These are phyloP conservation scores for Xylaria polymorpha DNA, from an alignment of 2,329 filamentous ascomycete species.

Conservation along the genomic window DNA sequence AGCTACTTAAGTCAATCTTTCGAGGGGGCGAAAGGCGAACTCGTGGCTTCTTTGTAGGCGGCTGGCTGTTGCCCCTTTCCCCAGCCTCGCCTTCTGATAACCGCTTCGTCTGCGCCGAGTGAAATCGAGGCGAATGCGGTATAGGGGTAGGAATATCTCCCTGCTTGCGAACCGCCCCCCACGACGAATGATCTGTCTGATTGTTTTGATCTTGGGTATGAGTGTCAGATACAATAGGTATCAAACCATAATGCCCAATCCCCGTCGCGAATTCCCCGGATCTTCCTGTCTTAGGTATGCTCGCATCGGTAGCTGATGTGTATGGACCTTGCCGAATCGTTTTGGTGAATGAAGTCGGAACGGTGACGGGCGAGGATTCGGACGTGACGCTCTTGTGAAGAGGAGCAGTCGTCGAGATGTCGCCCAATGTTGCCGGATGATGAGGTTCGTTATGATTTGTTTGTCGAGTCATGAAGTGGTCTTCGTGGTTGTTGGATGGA, in stretches of 20 bases:
- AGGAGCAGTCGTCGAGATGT: conserved; percentile 43
- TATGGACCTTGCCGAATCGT: conserved; percentile 42
- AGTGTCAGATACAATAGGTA: conserved; percentile 40
- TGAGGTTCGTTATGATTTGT: conserved; percentile 43
- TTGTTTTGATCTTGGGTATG: conserved; percentile 39
- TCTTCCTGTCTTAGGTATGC: conserved; percentile 40
- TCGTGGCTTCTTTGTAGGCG: conserved; percentile 59
- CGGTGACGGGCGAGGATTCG: conserved; percentile 38
- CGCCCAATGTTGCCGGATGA: conserved; percentile 42
- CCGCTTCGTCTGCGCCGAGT: conserved; percentile 41
- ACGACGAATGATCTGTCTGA: conserved; percentile 33
- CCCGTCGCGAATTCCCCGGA: conserved; percentile 46
- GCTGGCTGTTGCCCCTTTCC: conserved; percentile 40
- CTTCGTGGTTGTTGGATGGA: conserved; percentile 28
- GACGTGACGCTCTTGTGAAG: conserved; percentile 40
- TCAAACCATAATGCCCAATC: conserved; percentile 49
- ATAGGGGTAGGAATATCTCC: conserved; percentile 30
- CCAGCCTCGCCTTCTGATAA: conserved; percentile 38
- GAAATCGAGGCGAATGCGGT: conserved; percentile 38
- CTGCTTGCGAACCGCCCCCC: conserved; percentile 35
- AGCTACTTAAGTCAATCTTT: conserved; percentile 57
- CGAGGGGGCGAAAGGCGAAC: conserved; percentile 60
- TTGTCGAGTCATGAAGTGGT: conserved; percentile 50
- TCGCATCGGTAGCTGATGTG: conserved; percentile 42
- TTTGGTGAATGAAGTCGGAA: conserved; percentile 40